Conservation (phyloP, 768 basidiomycete species). For the Trametes cinnabarina region DNA sequence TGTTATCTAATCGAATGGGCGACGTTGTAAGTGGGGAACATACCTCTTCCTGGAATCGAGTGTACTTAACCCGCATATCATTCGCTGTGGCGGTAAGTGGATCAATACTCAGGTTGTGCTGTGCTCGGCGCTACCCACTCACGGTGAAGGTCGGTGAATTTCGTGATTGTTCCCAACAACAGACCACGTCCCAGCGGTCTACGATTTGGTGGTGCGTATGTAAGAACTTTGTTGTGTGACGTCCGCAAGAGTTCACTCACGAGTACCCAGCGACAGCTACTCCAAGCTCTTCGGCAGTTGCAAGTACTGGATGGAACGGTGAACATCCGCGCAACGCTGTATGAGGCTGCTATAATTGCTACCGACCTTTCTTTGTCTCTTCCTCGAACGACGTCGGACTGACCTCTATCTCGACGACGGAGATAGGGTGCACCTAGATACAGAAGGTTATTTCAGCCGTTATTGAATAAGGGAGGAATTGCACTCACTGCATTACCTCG, state of each 20-base stretch:
- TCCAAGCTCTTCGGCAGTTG: slow-evolving; percentile 49
- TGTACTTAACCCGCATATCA: not conserved
- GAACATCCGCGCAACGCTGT: not conserved
- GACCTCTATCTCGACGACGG: slow-evolving; percentile 66
- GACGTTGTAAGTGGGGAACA: not conserved
- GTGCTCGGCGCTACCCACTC: not conserved
- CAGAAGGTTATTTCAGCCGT: not conserved
- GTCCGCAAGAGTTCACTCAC: slow-evolving; percentile 28
- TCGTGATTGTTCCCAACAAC: slow-evolving; percentile 48
- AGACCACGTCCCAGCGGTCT: slow-evolving; percentile 56
- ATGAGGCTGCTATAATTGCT: too few relatives aligned
- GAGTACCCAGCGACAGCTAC: slow-evolving; percentile 60
- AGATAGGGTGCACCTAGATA: slow-evolving; percentile 43
- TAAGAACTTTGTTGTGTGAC: not conserved
- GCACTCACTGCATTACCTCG: slow-evolving; percentile 30
- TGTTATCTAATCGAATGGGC: too few relatives aligned
- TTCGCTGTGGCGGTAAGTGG: not conserved
- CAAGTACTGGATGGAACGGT: slow-evolving; percentile 38
- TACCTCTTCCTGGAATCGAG: slow-evolving; percentile 18
- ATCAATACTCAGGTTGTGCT: too few relatives aligned
- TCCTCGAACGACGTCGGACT: slow-evolving; percentile 57
- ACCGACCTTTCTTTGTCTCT: slow-evolving; percentile 43
- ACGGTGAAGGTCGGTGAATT: slow-evolving; percentile 30
- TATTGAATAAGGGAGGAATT: not conserved
- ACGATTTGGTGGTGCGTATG: slow-evolving; percentile 4